Base-by-base conservation (phyloP, 2,329 filamentous ascomycete species). In the Graphilbum sp. region DNA sequence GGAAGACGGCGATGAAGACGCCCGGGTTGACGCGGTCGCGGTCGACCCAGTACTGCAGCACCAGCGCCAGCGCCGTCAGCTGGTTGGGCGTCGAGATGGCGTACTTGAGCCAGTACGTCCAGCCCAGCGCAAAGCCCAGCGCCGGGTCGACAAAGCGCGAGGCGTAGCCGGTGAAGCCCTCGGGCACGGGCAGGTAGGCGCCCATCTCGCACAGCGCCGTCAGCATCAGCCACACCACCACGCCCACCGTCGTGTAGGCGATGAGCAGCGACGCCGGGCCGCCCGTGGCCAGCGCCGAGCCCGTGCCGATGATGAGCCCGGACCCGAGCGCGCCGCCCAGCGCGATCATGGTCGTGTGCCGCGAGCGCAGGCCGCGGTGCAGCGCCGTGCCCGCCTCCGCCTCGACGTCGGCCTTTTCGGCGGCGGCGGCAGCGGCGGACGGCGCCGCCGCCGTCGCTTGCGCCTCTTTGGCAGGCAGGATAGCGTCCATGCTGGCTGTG, bases 1-100 rank as follows among this genome's bases (percentile, higher is more conserved):
- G 83, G 58, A 86, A 86, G 39, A 85, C 61, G 30, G 67, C 67
- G 48, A 86, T 83, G 56, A 78, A 82, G 46, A 86, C 76, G 41
- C 68, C 79, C 38, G 83, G 72, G 49, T 63, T 75, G 41, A 85
- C 57, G 17, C 55, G 52, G 2, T 60, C 45, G 40, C 74, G 64
- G 24, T 61, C 60, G n/a, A 61, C 44, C 59, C 59, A 62, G 30
- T 54, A 59, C 25, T 58, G 50, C 2, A 62, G 46, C 9, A 61
- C 47, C 5, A 61, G 48, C 1, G 56, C 58, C 5, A 54, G 52
- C 3, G 57, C 59, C 0, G 58, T 60, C 32, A 61, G 35, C 34
- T 61, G 59, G 35, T 57, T 59, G 0, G 59, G 54, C 5, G 54
- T 45, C 9, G 55, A 54, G 15, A 62, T 53, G 17, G 53, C 50